Base-by-base conservation (phyloP, 1,284 basidiomycete species). In the Gomphus bonarii region DNA sequence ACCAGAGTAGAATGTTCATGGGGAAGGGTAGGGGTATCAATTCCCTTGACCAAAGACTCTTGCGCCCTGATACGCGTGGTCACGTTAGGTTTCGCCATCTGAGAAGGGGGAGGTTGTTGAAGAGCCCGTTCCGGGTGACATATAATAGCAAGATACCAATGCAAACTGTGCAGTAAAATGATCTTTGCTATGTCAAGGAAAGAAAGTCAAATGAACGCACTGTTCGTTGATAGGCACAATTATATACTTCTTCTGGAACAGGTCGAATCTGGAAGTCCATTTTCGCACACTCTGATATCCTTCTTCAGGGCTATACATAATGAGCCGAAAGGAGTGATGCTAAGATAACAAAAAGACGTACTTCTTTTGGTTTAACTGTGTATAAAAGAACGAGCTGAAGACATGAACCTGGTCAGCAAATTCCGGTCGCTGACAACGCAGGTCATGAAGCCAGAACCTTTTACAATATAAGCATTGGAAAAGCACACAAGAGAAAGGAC, bases 331-430 rank as follows among this genome's bases (percentile, higher is more conserved):
- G 42, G 20, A n/a, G 25, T 14, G 22, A 42, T 22, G 47, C 20
- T 35, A 18, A n/a, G 16, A 43, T 43, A 20, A 5, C 16, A 38
- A 6, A 52, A 54, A 38, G 8, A 70, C 81, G 50, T 68, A 86
- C 86, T 80, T 80, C 66, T 80, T 83, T 61, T 78, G 78, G 59
- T 84, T 85, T n/a, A 99, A 72, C 66, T 95, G 94, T 71, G 94
- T 90, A 74, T 93, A 98, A 71, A 99, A 98, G 73, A 97, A 99
- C 0, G 95, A 94, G 67, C 86, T 98, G 75, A 99, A 98, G 6
- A 99, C 78, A 66, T 97, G 84, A 1, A 95, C 79, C 63, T 90
- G 77, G 6, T 85, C 78, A 2, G 82, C 88, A 11, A 91, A 70
- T 11, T 73, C 74, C 0, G 85, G 82, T 59, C 86, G 66, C 30